Base-by-base conservation (phyloP, 768 basidiomycete genomes). In the Pisolithus orientalis region DNA sequence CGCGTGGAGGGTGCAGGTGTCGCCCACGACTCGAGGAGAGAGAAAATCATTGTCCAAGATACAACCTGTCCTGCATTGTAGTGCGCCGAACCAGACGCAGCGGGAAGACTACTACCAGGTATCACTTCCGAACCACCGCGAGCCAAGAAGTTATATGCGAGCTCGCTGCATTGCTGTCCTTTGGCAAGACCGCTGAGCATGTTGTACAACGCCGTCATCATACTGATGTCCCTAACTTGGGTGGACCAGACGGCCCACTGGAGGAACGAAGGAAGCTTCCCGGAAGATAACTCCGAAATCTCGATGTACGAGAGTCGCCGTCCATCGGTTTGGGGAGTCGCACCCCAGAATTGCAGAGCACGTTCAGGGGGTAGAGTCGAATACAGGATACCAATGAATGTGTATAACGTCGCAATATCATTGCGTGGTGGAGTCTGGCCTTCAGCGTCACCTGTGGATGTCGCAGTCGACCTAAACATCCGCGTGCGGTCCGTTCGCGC, bases 191-290 rank as follows among this genome's bases (percentile, higher is more conserved):
- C 90, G 7, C 80, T 75, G 29, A 96, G 72, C 94, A 94, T 94
- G 59, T 94, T 89, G 63, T 91, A 93, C 48, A 93, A 68, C 0
- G 90, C 88, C 58, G 83, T 84, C 39, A 85, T 75, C 81, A 91
- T 84, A 1, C 80, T 79, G 6, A 79, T 62, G 54, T 91, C 88
- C 53, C 85, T 80, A 5, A 79, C 74, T 51, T 90, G 83, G 1
- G 89, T 88, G 1, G 87, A 87, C 87, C 87, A 88, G 8, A 90
- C 82, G 0, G 90, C 90, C 93, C 92, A 95, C 53, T 91, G 88
- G 45, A 95, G 70, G 65, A 95, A 94, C 1, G 83, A 77, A 1
- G 83, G 81, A 0, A 90, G 72, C 53, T 83, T 79, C 1, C 80
- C 83, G 25, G 78, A 68, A 2, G 76, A 80, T n/a, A 77, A 73